phyloP scores from a whole-genome alignment of 805 yeast species.

The Clavispora vitiphila region DNA sequence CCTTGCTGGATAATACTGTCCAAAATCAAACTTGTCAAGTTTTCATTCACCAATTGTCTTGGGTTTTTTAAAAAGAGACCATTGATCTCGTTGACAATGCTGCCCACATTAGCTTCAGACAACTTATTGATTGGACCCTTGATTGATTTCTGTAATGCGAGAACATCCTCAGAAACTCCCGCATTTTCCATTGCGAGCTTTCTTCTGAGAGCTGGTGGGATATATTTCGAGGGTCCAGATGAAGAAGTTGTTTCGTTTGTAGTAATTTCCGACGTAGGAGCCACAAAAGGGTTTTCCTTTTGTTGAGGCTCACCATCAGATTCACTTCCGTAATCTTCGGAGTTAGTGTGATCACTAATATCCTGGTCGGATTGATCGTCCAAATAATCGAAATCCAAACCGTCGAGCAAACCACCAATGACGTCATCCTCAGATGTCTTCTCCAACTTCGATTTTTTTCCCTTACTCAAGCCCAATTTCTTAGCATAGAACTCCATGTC shows the following conservation, averaged over 20 bases:
- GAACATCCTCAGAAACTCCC: slow-evolving; percentile 33
- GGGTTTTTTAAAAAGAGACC: slow-evolving; percentile 61
- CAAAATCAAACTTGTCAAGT: slow-evolving; percentile 55
- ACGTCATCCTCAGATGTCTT: slow-evolving; percentile 65
- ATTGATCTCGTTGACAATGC: slow-evolving; percentile 67
- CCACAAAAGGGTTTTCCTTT: slow-evolving; percentile 48
- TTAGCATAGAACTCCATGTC: slow-evolving; percentile 82
- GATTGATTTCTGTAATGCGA: slow-evolving; percentile 53
- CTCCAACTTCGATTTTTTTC: slow-evolving; percentile 41
- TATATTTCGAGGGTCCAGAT: slow-evolving; percentile 42
- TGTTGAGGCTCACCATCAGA: slow-evolving; percentile 20
- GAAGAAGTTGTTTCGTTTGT: slow-evolving; percentile 8
- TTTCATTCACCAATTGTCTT: slow-evolving; percentile 73
- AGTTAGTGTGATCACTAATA: slow-evolving; percentile 14
- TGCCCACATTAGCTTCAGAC: slow-evolving; percentile 78
- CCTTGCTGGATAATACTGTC: slow-evolving; percentile 62
- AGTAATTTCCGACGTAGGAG: slow-evolving; percentile 14
- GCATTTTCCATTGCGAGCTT: slow-evolving; percentile 38
- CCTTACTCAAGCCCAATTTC: slow-evolving; percentile 63
- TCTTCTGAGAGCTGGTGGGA: slow-evolving; percentile 84
- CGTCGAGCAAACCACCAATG: slow-evolving; percentile 79
- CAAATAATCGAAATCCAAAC: slow-evolving; percentile 49
- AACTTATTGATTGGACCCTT: slow-evolving; percentile 84
- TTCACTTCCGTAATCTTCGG: slow-evolving; percentile 12
- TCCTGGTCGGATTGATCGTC: slow-evolving; percentile 5